Conservation (phyloP, 441 rosid genomes). For the Pelargonium australe region DNA sequence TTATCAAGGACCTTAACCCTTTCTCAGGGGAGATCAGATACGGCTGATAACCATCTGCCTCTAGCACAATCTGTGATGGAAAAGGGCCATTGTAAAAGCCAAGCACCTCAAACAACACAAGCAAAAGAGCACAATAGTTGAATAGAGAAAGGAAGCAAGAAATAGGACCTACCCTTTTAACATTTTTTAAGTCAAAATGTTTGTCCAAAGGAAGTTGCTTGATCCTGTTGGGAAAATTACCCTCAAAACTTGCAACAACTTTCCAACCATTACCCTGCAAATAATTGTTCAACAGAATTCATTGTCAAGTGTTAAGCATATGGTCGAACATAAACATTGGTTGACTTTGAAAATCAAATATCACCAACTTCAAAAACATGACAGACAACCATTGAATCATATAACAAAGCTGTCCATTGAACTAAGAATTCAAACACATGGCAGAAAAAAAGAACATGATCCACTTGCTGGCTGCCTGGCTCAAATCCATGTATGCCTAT, state of each 20-base stretch:
- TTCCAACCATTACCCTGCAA: slow-evolving; percentile 95
- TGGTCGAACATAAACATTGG: neutral
- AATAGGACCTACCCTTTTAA: slow-evolving; percentile 61
- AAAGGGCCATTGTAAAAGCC: slow-evolving; percentile 19
- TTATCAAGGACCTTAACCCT: slow-evolving; percentile 88
- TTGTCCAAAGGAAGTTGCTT: slow-evolving; percentile 95
- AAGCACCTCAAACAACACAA: slow-evolving; percentile 17
- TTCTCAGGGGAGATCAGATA: slow-evolving; percentile 97
- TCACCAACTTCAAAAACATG: neutral
- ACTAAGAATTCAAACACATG: neutral
- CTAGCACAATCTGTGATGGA: slow-evolving; percentile 65
- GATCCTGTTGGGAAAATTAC: slow-evolving; percentile 79
- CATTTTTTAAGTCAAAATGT: slow-evolving; percentile 80
- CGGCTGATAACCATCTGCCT: slow-evolving; percentile 98
- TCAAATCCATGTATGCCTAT: neutral
- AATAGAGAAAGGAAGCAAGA: slow-evolving; percentile 5
- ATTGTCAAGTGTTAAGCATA: neutral
- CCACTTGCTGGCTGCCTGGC: neutral
- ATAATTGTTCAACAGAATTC: slow-evolving; percentile 12
- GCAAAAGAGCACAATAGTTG: slow-evolving; percentile 8
- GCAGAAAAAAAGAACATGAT: neutral
- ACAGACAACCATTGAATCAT: neutral
- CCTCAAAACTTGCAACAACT: slow-evolving; percentile 94
- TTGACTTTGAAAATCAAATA: neutral
- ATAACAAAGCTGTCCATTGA: neutral